These are phyloP conservation scores for Oenanthe javanica DNA, from an alignment of 140 eudicot species.

Conservation along the genomic window DNA sequence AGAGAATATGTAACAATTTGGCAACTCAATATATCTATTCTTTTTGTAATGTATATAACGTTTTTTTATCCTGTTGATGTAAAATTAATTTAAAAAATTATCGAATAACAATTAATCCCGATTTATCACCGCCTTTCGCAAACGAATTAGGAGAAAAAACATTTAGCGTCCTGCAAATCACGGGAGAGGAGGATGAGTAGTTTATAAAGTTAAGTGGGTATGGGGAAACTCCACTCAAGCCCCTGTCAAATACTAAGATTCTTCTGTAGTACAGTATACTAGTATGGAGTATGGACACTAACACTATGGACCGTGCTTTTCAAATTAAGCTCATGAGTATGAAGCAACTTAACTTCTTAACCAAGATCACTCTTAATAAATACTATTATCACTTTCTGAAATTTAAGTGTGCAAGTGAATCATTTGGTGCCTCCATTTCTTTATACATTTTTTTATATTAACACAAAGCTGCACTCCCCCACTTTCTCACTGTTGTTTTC, in stretches of 20 bases:
- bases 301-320: background rate
- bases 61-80: no score
- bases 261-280: no score
- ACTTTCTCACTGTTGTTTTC: background rate
- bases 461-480: background rate
- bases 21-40: constrained; percentile 23
- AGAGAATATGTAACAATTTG: constrained; percentile 26
- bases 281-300: no score
- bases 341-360: background rate
- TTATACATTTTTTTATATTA: background rate
- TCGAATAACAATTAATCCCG: no score
- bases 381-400: background rate
- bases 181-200: background rate
- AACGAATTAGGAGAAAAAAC: no score
- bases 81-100: no score
- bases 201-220: constrained; percentile 40
- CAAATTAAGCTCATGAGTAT: background rate
- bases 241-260: constrained; percentile 7
- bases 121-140: no score
- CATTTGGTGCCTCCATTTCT: constrained; percentile 7
- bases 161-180: no score
- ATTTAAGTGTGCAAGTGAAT: constrained; percentile 5
- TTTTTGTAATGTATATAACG: no score
- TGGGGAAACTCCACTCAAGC: constrained; percentile 49
- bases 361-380: background rate